Conservation (phyloP, 2,329 filamentous ascomycete genomes). For the Alternaria angustiovoidea region DNA sequence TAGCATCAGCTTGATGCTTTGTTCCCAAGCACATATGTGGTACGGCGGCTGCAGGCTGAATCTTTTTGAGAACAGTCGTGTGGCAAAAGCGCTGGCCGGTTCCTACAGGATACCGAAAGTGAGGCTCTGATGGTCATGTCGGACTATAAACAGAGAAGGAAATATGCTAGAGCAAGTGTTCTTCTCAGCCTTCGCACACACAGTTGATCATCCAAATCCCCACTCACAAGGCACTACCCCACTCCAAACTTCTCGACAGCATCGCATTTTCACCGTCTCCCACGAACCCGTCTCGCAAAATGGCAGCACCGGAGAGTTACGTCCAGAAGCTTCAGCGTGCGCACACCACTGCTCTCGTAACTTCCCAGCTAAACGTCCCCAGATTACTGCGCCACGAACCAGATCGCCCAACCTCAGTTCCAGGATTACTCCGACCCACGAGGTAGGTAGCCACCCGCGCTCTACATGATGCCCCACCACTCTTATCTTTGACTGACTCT, state of each 20-base stretch:
- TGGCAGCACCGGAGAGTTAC: slow-evolving; percentile 43
- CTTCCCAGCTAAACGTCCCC: slow-evolving; percentile 19
- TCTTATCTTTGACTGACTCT: slow-evolving; percentile 20
- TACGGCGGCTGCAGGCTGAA: slow-evolving; percentile 32
- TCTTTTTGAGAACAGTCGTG: slow-evolving; percentile 31
- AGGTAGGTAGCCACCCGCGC: slow-evolving; percentile 33
- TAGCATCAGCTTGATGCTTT: slow-evolving; percentile 35
- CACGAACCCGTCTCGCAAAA: slow-evolving; percentile 28
- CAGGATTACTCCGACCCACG: slow-evolving; percentile 50
- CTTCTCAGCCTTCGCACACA: slow-evolving; percentile 32
- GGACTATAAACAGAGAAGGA: slow-evolving; percentile 44
- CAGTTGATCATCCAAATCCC: slow-evolving; percentile 31
- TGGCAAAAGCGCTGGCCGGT: slow-evolving; percentile 32
- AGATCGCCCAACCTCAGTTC: slow-evolving; percentile 48
- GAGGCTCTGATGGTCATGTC: slow-evolving; percentile 33
- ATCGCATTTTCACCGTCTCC: slow-evolving; percentile 19
- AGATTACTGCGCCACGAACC: slow-evolving; percentile 46
- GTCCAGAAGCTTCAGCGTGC: slow-evolving; percentile 46
- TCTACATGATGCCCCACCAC: background rate
- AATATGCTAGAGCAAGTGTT: slow-evolving; percentile 31
- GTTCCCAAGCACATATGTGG: slow-evolving; percentile 28
- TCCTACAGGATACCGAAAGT: slow-evolving; percentile 32
- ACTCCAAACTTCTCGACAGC: slow-evolving; percentile 25
- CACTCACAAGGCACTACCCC: slow-evolving; percentile 35
- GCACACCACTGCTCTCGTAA: slow-evolving; percentile 14